phyloP scores from a whole-genome alignment of 75 land plant species.

The Selaginella tamariscina region DNA sequence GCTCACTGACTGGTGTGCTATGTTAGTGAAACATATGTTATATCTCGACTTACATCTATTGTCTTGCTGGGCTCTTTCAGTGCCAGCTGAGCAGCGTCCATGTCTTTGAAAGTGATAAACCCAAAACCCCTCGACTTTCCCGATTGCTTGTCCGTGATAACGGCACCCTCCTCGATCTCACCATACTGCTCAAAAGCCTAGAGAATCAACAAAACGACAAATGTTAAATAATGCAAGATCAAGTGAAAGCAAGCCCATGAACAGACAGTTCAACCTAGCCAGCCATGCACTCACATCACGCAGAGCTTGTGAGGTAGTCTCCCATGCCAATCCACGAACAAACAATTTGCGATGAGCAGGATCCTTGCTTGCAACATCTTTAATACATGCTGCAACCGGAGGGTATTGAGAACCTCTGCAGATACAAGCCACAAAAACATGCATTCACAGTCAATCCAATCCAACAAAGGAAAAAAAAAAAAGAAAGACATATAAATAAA shows the following conservation, averaged over 20 bases:
- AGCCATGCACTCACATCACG: constrained; percentile 77
- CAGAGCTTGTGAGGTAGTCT: constrained; percentile 73
- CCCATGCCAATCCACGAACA: constrained; percentile 91
- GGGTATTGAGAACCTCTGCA: constrained; percentile 76
- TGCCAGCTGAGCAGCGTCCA: constrained; percentile 62
- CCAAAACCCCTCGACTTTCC: constrained; percentile 78
- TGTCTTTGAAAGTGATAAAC: constrained; percentile 59
- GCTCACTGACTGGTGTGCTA: not conserved
- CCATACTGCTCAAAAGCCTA: constrained; percentile 62
- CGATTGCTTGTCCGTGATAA: constrained; percentile 51
- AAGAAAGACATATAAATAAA: not conserved
- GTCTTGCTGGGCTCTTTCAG: constrained; percentile 59
- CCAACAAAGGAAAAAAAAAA: not conserved
- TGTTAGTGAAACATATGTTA: not conserved
- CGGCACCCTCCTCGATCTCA: constrained; percentile 70
- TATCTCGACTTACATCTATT: constrained; percentile 48
- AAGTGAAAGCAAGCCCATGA: not conserved
- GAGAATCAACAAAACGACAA: constrained; percentile 1
- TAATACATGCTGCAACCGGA: constrained; percentile 73
- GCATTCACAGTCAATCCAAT: constrained; percentile 55
- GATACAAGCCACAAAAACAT: constrained; percentile 21
- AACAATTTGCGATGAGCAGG: constrained; percentile 87
- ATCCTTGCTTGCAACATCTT: constrained; percentile 70
- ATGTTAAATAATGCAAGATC: not conserved
- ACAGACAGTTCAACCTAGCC: constrained; percentile 11